Conservation (phyloP, 331 rosid genomes). For the Prunus yedoensis region DNA sequence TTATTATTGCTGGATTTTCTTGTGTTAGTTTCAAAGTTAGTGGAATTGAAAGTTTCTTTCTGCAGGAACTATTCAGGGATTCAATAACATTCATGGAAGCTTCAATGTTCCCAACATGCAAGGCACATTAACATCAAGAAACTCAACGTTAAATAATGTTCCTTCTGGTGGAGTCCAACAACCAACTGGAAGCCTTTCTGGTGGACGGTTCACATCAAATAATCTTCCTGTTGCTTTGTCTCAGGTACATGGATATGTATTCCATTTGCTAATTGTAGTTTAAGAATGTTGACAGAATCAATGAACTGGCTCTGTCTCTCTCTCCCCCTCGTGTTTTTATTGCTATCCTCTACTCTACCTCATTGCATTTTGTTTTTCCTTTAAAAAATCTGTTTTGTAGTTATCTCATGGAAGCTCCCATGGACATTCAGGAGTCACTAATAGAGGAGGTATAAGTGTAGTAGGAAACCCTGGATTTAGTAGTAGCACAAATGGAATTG, state of each 20-base stretch:
- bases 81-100: constrained; percentile 90
- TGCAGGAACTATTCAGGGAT: constrained; percentile 77
- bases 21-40: constrained; percentile 29
- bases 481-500: constrained; percentile 94
- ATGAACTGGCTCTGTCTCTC: background rate
- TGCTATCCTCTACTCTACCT: background rate
- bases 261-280: constrained; percentile 1
- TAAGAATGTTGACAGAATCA: constrained; percentile 14
- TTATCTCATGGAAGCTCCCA: constrained; percentile 85
- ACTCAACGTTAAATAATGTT: constrained; percentile 63
- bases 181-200: constrained; percentile 76
- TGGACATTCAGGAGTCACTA: constrained; percentile 86
- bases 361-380: constrained; percentile 7
- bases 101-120: constrained; percentile 89
- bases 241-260: constrained; percentile 55
- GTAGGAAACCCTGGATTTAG: constrained; percentile 97
- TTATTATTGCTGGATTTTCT: constrained; percentile 35
- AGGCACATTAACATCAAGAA: constrained; percentile 70
- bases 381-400: constrained; percentile 41
- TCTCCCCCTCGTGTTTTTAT: background rate
- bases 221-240: constrained; percentile 87
- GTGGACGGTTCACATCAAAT: constrained; percentile 86
- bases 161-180: constrained; percentile 95
- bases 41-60: constrained; percentile 38
- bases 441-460: constrained; percentile 97